phyloP scores from a whole-genome alignment of 495 filamentous ascomycete species.

The Penicillium maclennaniae region DNA sequence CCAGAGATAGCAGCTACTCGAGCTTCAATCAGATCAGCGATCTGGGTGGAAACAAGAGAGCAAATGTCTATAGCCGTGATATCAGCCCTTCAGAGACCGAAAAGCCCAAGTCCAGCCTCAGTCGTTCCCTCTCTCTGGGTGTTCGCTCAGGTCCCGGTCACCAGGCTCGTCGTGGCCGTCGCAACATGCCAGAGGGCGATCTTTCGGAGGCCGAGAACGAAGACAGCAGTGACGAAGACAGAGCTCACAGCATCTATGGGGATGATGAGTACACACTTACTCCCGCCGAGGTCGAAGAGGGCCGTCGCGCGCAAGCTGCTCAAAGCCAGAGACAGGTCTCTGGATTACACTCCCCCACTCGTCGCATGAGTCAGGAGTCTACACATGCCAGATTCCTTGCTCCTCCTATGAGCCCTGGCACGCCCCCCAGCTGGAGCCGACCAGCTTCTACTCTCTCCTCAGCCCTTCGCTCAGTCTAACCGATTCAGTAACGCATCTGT shows the following conservation, averaged over 20 bases:
- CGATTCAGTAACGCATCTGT: conserved; percentile 46
- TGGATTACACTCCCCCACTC: conserved; percentile 2
- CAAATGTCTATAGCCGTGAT: conserved; percentile 43
- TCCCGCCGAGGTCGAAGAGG: conserved; percentile 36
- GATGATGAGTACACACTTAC: conserved; percentile 46
- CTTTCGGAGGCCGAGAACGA: conserved; percentile 4
- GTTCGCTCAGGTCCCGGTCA: conserved; percentile 46
- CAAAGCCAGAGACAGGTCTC: conserved; percentile 5
- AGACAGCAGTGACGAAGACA: conserved; percentile 30
- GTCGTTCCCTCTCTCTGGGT: conserved; percentile 42
- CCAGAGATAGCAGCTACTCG: conserved; percentile 24
- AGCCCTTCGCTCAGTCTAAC: conserved; percentile 28
- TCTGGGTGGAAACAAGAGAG: conserved; percentile 41
- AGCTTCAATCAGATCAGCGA: conserved; percentile 41
- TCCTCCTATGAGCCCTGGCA: conserved; percentile 25
- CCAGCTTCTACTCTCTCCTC: conserved; percentile 31
- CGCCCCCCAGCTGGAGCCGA: conserved; percentile 31
- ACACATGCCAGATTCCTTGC: conserved; percentile 16
- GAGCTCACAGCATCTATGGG: conserved; percentile 35
- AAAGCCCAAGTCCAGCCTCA: conserved; percentile 35
- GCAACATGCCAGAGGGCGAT: conserved; percentile 22
- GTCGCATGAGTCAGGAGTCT: conserved; percentile 32
- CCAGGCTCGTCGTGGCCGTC: conserved; percentile 31
- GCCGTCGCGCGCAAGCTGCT: conserved; percentile 28
- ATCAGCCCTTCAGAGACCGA: conserved; percentile 32